Evolutionary conservation across 1,284 basidiomycete genomes (phyloP), one percentile per base, ranked within the genome.

Genomic region (Porogramme epimiltina): DNA sequence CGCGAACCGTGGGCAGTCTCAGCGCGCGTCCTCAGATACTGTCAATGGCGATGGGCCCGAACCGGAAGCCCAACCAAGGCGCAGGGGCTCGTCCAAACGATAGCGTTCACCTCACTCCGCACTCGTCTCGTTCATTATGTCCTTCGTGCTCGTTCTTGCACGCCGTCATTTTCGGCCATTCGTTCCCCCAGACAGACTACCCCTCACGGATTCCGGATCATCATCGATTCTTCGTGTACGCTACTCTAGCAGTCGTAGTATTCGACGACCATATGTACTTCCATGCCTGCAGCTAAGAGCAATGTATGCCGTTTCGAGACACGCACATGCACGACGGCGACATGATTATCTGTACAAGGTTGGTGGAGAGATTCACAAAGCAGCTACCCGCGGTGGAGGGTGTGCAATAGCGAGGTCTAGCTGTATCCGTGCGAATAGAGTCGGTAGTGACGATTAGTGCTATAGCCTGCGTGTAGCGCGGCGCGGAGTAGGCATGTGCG

Each of bases 1-100:
- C 6, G 47, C 49, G 6, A 20, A 24, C 3, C 55, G 56, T 25
- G 49, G 54, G 6, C 52, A 53, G 6, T 49, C 49, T 6, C 37
- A 46, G 5, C 48, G 56, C n/a, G 50, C 52, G 3, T 59, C 57
- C 10, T 59, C 57, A 1, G 57, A 59, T n/a, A 59, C 57, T 1
- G 46, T 59, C 34, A 55, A 55, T 10, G 57, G 49, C 13, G 57
- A 59, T n/a, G 57, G 50, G 26, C 55, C 45, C 9, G 52, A 49
- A 37, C 51, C 48, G 41, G 48, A 47, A 55, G 37, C 45, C 28
- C 8, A 31, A 13, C 28, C 28, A 8, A 31, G 47, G 34, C 53
- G 57, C 6, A 47, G 54, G 11, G 57, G 57, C 33, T 49, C 57
- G 16, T 58, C 56, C 10, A 42, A 50, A 18, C 41, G 52, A 34